phyloP scores from a whole-genome alignment of 192 early-diverging fungal genomes.

The Coemansia sp. region DNA sequence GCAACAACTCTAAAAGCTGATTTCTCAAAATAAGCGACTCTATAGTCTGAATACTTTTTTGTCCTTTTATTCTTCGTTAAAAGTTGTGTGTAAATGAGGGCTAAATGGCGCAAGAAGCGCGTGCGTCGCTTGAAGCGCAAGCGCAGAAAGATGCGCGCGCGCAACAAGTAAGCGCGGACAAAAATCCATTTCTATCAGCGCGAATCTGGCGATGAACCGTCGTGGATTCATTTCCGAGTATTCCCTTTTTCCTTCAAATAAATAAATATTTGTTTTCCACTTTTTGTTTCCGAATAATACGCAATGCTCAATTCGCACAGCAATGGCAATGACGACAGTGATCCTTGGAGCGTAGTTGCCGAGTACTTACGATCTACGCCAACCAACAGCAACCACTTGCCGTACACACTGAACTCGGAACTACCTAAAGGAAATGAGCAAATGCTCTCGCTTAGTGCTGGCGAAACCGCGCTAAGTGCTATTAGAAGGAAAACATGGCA shows the following conservation, averaged over 20 bases:
- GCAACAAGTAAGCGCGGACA: conserved; percentile 23
- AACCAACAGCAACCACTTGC: not conserved
- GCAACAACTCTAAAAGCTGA: not conserved
- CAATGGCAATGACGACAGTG: not conserved
- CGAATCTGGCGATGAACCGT: not conserved
- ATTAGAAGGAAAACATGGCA: not conserved
- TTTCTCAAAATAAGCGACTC: not conserved
- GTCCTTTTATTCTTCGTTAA: not conserved
- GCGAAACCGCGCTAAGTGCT: conserved; percentile 2
- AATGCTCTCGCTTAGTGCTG: not conserved
- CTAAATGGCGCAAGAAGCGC: conserved; percentile 78
- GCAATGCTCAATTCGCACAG: not conserved
- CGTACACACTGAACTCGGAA: not conserved
- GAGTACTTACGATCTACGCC: conserved; percentile 14
- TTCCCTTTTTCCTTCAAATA: not conserved
- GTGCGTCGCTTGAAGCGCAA: conserved; percentile 73
- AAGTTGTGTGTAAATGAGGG: conserved; percentile 58
- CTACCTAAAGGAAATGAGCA: not conserved
- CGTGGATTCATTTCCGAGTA: too few species aligned
- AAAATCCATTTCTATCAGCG: not conserved
- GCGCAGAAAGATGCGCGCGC: conserved; percentile 60
- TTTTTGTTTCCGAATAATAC: not conserved
- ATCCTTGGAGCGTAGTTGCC: conserved; percentile 19
- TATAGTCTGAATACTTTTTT: not conserved
- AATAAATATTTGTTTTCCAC: not conserved